Base-by-base conservation (phyloP, 768 basidiomycete species). In the Auriscalpium microsporum region DNA sequence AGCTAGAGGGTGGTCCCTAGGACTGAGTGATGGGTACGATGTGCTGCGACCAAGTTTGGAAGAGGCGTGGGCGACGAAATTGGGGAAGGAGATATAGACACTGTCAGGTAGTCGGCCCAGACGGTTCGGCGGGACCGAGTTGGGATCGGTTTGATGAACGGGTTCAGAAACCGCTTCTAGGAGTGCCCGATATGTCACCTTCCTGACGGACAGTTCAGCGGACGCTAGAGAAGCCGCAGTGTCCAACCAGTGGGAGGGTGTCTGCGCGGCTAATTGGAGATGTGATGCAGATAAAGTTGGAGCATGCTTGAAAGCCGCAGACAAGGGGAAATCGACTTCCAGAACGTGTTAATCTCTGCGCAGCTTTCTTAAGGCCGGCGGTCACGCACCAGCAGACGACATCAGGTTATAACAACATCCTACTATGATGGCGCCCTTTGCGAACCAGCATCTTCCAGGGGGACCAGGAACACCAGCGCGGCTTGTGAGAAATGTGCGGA, bases 351-450 rank as follows among this genome's bases (percentile, higher is more conserved):
- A 33, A 36, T 13, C 40, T 3, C 2, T 51, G 50, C 16, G 45
- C 37, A 10, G 37, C 47, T 36, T 48, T 16, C 28, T 54, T 58
- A 50, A 58, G 46, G 28, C 28, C 28, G 7, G 7, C 28, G 34
- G 57, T 42, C 45, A 7, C 47, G 48, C 33, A 80, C 84, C 84
- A 63, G 72, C 66, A 10, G 75, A 68, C 34, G 72, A 68, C 71
- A 89, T 77, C 58, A 87, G 73, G 64, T 90, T 89, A 67, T 90
- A 90, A 66, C 88, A 90, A 58, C 88, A 90, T 3, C 88, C 87
- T 14, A 89, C 86, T 8, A 82, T 75, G 45, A 86, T 75, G 1
- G 79, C 72, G 2, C 73, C 81, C 14, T 73, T 71, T 5, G 81
- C 74, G 45, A 61, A 67, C 86, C 86, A 87, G 14, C 16, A 23